phyloP scores from a whole-genome alignment of 495 filamentous ascomycete genomes.

The Penicillium paxilli region DNA sequence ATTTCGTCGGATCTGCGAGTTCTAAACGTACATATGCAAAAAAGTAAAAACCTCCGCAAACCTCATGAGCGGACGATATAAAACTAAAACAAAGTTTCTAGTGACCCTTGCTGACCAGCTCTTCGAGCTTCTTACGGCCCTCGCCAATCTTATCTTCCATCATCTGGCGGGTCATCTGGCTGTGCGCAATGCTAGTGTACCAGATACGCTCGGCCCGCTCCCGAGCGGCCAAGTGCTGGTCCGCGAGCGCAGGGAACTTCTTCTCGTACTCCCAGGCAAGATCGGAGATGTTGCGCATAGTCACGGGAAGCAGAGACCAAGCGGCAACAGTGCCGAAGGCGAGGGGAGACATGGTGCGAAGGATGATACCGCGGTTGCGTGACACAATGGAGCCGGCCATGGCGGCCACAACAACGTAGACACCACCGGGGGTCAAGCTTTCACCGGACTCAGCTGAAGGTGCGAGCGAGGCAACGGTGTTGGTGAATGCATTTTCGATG shows the following conservation, averaged over 20 bases:
- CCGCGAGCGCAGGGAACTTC: conserved; percentile 72
- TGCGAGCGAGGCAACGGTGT: conserved; percentile 81
- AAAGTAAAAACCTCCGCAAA: conserved; percentile 16
- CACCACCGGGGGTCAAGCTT: conserved; percentile 75
- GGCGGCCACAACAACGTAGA: conserved; percentile 87
- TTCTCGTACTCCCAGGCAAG: conserved; percentile 89
- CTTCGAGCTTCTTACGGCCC: conserved; percentile 73
- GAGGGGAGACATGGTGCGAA: conserved; percentile 70
- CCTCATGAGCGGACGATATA: conserved; percentile 8
- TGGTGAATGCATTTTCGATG: conserved; percentile 76
- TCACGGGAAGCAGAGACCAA: conserved; percentile 72
- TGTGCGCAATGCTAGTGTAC: conserved; percentile 69
- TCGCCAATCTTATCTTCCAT: conserved; percentile 75
- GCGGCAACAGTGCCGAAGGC: conserved; percentile 72
- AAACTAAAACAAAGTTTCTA: conserved; percentile 24
- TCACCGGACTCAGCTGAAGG: conserved; percentile 81
- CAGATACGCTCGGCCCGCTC: conserved; percentile 67
- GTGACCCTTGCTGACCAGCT: conserved; percentile 86
- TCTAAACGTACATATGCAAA: conserved; percentile 37
- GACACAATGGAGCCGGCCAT: conserved; percentile 91
- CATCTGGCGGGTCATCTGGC: conserved; percentile 65
- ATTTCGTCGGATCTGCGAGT: conserved; percentile 33
- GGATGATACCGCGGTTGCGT: conserved; percentile 78
- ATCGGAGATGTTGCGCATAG: conserved; percentile 80
- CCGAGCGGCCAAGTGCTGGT: conserved; percentile 69